Evolutionary conservation across 495 filamentous ascomycete species (phyloP), one percentile per base, ranked within the genome.

Genomic region (Poronia punctata): DNA sequence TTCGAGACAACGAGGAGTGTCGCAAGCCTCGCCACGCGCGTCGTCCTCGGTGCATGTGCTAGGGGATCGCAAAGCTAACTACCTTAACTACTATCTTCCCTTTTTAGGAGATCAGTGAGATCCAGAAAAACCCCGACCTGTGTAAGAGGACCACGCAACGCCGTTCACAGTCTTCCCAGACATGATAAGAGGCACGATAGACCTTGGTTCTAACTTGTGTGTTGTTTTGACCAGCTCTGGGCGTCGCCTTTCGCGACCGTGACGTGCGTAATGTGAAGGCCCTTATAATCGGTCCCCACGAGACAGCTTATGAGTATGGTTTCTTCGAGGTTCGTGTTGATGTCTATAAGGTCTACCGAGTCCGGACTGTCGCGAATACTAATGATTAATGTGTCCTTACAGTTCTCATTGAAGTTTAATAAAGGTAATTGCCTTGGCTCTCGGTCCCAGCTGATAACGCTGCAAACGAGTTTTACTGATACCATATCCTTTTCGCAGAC

Each of bases 221-320:
- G n/a, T n/a, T 15, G 40, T 23, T 38, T 12, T 14, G 10, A 22
- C 12, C 38, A 92, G 87, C 88, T 18, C 74, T 96, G 46, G 85
- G 88, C 12, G 86, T 96, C 40, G 80, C 80, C 25, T 95, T 83
- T 53, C 71, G 81, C 23, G 92, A 97, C 56, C 76, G 76, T 41
- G 87, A 98, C 61, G 82, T 96, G 34, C 82, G 88, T 22, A 82
- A 90, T 45, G 83, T 98, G 28, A 81, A 78, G 49, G 93, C 90
- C 23, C 61, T 97, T 34, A 86, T 98, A 45, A 76, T 98, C 38
- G 92, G 92, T 0, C 90, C 93, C 6, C 88, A 92, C 34, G 89
- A 90, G 38, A 94, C 92, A 0, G 89, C 92, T 0, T 98, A 98
- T 59, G 88, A 96, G 52, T 93, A 94, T 54, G 92, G 90, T 3